Percentiles rank a stretch among this genome's conserved stretches.
phyloP scores from a whole-genome alignment of 495 filamentous ascomycete species.

The Xylaria intraflava region DNA sequence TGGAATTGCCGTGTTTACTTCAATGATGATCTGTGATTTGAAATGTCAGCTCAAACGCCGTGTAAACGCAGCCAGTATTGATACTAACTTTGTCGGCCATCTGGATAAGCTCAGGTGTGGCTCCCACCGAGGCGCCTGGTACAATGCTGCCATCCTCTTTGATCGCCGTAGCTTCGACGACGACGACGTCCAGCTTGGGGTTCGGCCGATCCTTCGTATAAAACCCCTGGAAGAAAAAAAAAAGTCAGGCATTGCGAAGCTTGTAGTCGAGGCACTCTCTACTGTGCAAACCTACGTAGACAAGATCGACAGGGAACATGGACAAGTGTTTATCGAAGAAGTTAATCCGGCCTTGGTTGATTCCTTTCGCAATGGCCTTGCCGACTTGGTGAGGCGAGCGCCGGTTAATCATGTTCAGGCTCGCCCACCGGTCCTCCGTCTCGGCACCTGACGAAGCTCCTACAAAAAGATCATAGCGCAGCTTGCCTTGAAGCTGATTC shows the following conservation, averaged over 20 bases:
- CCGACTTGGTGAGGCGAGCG: conserved; percentile 84
- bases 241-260: background rate
- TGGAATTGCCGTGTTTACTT: conserved; percentile 83
- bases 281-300: conserved; percentile 53
- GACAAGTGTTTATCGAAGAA: conserved; percentile 92
- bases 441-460: conserved; percentile 84
- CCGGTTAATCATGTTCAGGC: conserved; percentile 81
- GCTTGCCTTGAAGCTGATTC: conserved; percentile 76
- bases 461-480: conserved; percentile 81
- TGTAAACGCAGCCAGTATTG: background rate
- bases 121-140: conserved; percentile 80
- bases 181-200: conserved; percentile 72
- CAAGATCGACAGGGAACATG: conserved; percentile 87
- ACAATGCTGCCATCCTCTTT: conserved; percentile 91
- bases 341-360: conserved; percentile 81
- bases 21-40: conserved; percentile 62
- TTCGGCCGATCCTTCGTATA: conserved; percentile 70
- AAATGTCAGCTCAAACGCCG: background rate
- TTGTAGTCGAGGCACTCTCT: background rate
- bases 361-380: conserved; percentile 84
- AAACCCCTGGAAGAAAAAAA: conserved; percentile 50
- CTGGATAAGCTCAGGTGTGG: conserved; percentile 79
- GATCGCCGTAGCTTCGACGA: conserved; percentile 83
- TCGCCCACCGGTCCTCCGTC: conserved; percentile 87
- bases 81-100: conserved; percentile 68